Conservation (phyloP, 2,329 filamentous ascomycete species). For the Cytospora piceae region DNA sequence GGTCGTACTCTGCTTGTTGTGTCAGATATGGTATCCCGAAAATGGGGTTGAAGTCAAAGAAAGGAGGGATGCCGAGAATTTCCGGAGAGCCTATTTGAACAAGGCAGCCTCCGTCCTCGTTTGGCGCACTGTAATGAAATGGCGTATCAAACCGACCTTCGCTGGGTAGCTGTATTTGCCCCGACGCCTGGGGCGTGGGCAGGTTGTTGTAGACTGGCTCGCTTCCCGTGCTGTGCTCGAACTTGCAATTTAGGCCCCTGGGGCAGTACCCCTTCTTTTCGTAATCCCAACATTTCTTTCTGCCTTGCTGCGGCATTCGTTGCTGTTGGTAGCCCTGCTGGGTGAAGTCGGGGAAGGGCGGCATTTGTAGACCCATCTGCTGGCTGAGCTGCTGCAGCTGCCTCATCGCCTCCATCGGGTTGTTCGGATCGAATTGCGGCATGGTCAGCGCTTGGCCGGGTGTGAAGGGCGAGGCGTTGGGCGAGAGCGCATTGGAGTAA, state of each 20-base stretch:
- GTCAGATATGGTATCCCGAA: slow-evolving; percentile 11
- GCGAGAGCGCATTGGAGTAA: slow-evolving; percentile 10
- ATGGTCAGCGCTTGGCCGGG: slow-evolving; percentile 36
- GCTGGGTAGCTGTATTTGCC: slow-evolving; percentile 37
- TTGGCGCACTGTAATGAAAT: not conserved
- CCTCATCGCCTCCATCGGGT: slow-evolving; percentile 64
- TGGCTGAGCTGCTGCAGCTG: slow-evolving; percentile 67
- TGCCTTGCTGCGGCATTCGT: slow-evolving; percentile 39
- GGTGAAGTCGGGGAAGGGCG: slow-evolving; percentile 44
- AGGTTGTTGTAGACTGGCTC: slow-evolving; percentile 46
- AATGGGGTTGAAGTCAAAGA: not conserved
- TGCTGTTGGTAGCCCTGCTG: slow-evolving; percentile 30
- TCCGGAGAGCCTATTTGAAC: not conserved
- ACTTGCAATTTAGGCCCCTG: slow-evolving; percentile 67
- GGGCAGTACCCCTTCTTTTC: slow-evolving; percentile 74
- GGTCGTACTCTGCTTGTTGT: slow-evolving; percentile 56
- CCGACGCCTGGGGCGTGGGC: slow-evolving; percentile 26
- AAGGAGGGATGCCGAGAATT: not conserved
- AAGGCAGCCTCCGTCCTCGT: not conserved
- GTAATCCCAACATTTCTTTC: slow-evolving; percentile 67
- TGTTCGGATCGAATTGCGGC: slow-evolving; percentile 59
- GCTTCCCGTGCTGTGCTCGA: slow-evolving; percentile 66
- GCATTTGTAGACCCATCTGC: slow-evolving; percentile 55
- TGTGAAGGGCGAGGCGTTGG: slow-evolving; percentile 33
- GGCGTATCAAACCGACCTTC: slow-evolving; percentile 38